Base-by-base conservation (phyloP, 1,284 basidiomycete species). In the Laetiporus sulphureus region DNA sequence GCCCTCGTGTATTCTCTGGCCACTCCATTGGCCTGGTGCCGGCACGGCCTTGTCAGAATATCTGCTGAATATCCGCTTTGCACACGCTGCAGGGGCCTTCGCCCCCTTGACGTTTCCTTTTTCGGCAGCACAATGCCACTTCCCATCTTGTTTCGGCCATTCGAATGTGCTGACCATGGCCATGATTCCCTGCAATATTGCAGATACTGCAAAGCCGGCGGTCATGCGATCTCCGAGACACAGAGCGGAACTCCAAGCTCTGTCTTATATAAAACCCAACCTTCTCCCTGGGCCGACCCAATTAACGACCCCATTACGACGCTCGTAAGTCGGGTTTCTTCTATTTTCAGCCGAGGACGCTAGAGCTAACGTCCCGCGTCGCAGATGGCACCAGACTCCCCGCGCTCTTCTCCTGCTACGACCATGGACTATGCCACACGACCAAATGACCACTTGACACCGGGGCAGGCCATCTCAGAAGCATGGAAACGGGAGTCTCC, bases 401-500 rank as follows among this genome's bases (percentile, higher is more conserved):
- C 60, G 41, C 51, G 59, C 29, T 51, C 45, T 52, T 46, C 50
- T 41, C 52, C 48, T 33, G 50, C 43, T 44, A 48, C 44, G 35
- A 46, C 25, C 47, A 47, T 44, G 30, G 46, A 38, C 37, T 55
- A 41, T 41, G 40, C 51, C 34, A 16, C 51, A 44, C 48, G 45
- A 43, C 58, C 57, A 37, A 49, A 46, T 38, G 52, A 53, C 34
- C 33, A 49, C 43, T 46, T 69, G 51, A 69, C 77, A 12, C 75
- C 76, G 30, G 73, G 75, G 7, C 72, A 79, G 50, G 69, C 73
- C 21, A 83, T 84, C 56, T 77, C 77, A 29, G 73, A 78, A 32
- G 77, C 76, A 40, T 83, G 82, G 81, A 71, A 69, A 53, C 63
- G 67, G 36, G 77, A 81, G 59, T 71, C 75, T 12, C 49, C 57